Percentiles rank a stretch among this genome's conserved stretches.
Evolutionary conservation across 306 rosid genomes (phyloP).

Genomic region (Acacia acuminata): DNA sequence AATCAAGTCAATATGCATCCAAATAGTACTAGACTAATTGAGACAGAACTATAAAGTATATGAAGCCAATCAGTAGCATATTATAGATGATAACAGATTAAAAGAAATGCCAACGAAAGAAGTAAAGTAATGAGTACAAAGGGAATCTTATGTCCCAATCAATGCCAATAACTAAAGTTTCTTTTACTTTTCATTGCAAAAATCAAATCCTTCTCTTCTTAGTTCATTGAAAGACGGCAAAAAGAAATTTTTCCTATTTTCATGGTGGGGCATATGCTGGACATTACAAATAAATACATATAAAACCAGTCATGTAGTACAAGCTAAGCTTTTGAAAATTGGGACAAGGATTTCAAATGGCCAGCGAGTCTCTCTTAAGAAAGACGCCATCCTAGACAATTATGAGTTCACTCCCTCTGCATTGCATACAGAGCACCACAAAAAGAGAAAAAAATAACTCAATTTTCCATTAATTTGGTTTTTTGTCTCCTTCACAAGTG

Average conservation of each 20-base stretch:
- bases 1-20: neutral
- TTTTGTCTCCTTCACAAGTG: no score
- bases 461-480: no score
- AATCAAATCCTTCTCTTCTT: neutral
- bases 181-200: neutral
- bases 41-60: neutral
- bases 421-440: no score
- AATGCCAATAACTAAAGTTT: neutral
- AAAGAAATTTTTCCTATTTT: conserved; percentile 15
- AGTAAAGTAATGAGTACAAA: neutral
- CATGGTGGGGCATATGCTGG: conserved; percentile 18
- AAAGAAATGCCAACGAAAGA: neutral
- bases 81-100: neutral
- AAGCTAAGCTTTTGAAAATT: neutral
- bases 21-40: neutral
- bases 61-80: neutral
- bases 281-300: conserved; percentile 23
- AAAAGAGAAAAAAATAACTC: no score
- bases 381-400: neutral
- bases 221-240: neutral
- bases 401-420: conserved; percentile 2
- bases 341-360: conserved; percentile 9
- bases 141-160: neutral
- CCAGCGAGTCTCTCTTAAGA: neutral
- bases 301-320: conserved; percentile 16